Percentiles rank a stretch among this genome's conserved stretches.
These are phyloP conservation scores for Anastatica hierochuntica DNA, from an alignment of 345 rosid genomes.

Conservation along the genomic window DNA sequence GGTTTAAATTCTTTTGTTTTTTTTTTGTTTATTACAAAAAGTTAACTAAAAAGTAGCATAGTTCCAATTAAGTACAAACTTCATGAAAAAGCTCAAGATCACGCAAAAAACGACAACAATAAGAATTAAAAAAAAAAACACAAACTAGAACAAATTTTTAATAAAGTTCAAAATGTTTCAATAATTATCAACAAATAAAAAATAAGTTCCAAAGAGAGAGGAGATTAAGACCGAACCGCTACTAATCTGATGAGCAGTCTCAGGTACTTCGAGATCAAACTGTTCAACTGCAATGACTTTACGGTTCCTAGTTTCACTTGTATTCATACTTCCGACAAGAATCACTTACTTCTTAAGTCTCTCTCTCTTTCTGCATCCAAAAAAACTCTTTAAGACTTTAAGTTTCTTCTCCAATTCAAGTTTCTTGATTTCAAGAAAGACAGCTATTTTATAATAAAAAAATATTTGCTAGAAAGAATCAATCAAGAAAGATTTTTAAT, in stretches of 20 bases:
- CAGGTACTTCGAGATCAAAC: conserved; percentile 38
- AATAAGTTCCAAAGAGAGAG: too few relatives aligned
- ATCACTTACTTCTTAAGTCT: background rate
- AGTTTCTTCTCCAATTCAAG: conserved; percentile 2
- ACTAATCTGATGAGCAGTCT: conserved; percentile 88
- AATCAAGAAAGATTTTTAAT: background rate
- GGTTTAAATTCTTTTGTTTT: too few relatives aligned
- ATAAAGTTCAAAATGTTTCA: background rate
- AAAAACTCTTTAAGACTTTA: conserved; percentile 7
- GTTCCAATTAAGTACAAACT: too few relatives aligned
- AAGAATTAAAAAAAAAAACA: too few relatives aligned
- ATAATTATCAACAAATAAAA: background rate
- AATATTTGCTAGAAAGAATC: background rate
- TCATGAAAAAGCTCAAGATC: too few relatives aligned
- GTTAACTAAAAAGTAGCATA: too few relatives aligned
- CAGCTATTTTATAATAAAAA: conserved; percentile 9
- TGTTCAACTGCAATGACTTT: conserved; percentile 28
- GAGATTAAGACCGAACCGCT: conserved; percentile 42
- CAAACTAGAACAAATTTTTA: background rate
- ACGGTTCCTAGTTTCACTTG: conserved; percentile 7
- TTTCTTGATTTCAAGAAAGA: conserved; percentile 4
- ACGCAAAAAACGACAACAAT: too few relatives aligned
- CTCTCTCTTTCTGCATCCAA: background rate
- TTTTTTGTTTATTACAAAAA: too few relatives aligned
- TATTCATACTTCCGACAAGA: conserved; percentile 22